Base-by-base conservation (phyloP, 2,329 filamentous ascomycete species). In the Akanthomyces dipterigenus region DNA sequence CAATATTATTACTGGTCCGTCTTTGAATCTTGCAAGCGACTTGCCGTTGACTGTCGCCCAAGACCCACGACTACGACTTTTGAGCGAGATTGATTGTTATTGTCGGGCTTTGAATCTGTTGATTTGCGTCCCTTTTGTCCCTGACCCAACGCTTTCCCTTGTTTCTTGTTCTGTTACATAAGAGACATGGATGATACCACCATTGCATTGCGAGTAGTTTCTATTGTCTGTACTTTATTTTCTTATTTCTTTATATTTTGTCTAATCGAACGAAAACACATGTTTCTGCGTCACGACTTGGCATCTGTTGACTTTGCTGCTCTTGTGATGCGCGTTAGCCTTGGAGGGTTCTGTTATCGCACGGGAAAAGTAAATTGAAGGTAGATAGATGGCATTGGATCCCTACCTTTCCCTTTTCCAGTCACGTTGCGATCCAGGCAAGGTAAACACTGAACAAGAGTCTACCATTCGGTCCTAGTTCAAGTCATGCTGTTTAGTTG, bases 151-250 rank as follows among this genome's bases (percentile, higher is more conserved):
- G 31, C 50, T 61, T 58, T 66, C 63, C 65, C 61, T 68, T 61
- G 63, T 68, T 65, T 64, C 63, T 60, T 63, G 65, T 68, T 68
- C 70, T 71, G 67, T 63, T 65, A 67, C 65, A 66, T 67, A 67
- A 70, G 70, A 70, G 65, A 72, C 68, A 75, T 72, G 73, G 73
- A 76, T 74, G 74, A 76, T 76, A 76, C 74, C 74, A 76, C 71
- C 71, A 70, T 73, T 71, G 71, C 74, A 73, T 72, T 67, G 62
- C 60, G 60, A 72, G 70, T 71, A 72, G 38, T 70, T 70, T 68
- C 66, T 70, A 64, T 64, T 64, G 64, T 68, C 69, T 71, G 64
- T 64, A 65, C 66, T 67, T 69, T 64, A 49, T 58, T 64, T 60
- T 62, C 60, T 14, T 56, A 46, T 51, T 49, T 58, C 55, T 63